Evolutionary conservation across 176 grass and related monocot species (phyloP).

Genomic region (Calamus simplicifolius): DNA sequence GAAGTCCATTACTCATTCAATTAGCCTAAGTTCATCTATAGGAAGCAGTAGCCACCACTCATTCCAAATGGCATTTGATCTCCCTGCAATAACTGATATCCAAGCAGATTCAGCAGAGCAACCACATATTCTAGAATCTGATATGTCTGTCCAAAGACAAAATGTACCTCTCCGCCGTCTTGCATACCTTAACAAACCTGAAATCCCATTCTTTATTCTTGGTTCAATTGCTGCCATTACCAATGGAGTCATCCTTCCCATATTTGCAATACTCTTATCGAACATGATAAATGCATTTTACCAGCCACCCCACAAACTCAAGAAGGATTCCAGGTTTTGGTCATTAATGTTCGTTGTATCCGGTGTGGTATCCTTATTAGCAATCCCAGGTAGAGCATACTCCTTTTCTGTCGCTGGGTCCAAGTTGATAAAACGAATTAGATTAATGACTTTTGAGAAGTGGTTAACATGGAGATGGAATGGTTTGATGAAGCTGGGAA

Average conservation of each 20-base stretch:
- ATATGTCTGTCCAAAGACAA: conserved; percentile 19
- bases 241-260: conserved; percentile 65
- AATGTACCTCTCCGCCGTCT: conserved; percentile 64
- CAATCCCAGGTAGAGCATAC: conserved; percentile 59
- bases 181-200: conserved; percentile 73
- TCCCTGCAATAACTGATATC: conserved; percentile 49
- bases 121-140: neutral
- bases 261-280: conserved; percentile 68
- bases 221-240: conserved; percentile 66
- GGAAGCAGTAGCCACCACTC: conserved; percentile 77
- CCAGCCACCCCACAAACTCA: conserved; percentile 53
- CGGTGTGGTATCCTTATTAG: conserved; percentile 59
- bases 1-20: conserved; percentile 37
- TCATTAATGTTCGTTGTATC: conserved; percentile 83
- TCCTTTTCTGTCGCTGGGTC: conserved; percentile 72
- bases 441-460: conserved; percentile 91
- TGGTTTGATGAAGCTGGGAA: conserved; percentile 84
- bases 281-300: conserved; percentile 84
- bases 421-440: conserved; percentile 72
- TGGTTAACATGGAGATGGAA: conserved; percentile 77
- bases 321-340: conserved; percentile 74
- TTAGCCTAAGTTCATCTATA: conserved; percentile 45
- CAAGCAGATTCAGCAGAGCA: conserved; percentile 43
- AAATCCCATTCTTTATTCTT: conserved; percentile 58
- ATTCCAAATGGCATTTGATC: conserved; percentile 51